Evolutionary conservation across 2,329 filamentous ascomycete species (phyloP), one percentile per base, ranked within the genome.

Genomic region (Microthyrium microscopicum): DNA sequence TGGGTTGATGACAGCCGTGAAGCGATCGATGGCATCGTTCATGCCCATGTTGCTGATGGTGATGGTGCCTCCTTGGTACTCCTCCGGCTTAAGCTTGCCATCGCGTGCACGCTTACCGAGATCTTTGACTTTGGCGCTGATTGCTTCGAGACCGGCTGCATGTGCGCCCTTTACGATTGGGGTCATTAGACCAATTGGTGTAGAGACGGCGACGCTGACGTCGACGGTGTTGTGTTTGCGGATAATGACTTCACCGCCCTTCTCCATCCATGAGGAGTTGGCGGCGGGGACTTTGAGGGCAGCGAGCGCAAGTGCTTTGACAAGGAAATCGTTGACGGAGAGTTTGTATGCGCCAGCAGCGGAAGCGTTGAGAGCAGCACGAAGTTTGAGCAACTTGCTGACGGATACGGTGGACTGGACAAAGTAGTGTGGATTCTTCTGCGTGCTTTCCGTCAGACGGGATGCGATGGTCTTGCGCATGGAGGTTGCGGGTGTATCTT

Each of bases 41-140:
- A 98, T 98, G 60, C 89, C 89, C 89, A 98, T 92, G 74, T 98
- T 98, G 64, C 82, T 92, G 62, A 98, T 95, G 58, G 87, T 94
- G 64, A 98, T 93, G 56, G 83, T 92, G 56, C 89, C 89, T 36
- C 89, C 89, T 69, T 94, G 87, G 74, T 92, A 98, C 64, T 98
- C 85, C 60, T 98, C 87, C 30, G 89, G 89, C 77, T 95, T 95
- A 49, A 98, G 79, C 75, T 95, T 98, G 63, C 82, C 81, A 47
- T 95, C 89, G 41, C 84, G 75, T 41, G 89, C 89, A 56, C 83
- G 82, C 74, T 92, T 93, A 54, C 85, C 85, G 36, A 98, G 80
- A 53, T 93, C 84, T 70, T 95, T 95, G 64, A 98, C 77, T 56
- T 81, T 70, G 50, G 68, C 61, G 35, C 84, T 93, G 62, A 98